phyloP scores from a whole-genome alignment of 2,329 filamentous ascomycete genomes.

The Simplicillium aogashimaense region DNA sequence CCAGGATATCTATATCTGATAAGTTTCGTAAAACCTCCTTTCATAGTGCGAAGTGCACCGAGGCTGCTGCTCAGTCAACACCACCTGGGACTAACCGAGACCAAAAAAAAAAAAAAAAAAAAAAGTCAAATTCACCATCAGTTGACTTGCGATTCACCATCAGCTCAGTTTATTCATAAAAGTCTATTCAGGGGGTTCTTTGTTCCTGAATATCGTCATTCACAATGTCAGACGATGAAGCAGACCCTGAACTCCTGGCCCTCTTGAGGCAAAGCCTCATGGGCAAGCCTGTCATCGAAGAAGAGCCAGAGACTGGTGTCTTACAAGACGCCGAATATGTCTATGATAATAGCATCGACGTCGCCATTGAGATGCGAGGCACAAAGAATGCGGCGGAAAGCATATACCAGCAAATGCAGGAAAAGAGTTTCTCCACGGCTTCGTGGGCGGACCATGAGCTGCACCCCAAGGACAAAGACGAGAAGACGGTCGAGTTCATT shows the following conservation, averaged over 20 bases:
- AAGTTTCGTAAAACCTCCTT: background rate
- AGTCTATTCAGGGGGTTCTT: background rate
- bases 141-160: background rate
- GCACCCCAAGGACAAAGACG: slow-evolving; percentile 76
- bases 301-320: slow-evolving; percentile 69
- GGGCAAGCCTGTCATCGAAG: slow-evolving; percentile 41
- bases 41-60: background rate
- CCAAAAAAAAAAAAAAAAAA: no score
- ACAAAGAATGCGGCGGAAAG: slow-evolving; percentile 73
- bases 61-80: no score
- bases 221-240: slow-evolving; percentile 83
- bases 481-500: slow-evolving; percentile 77
- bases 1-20: background rate
- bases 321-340: slow-evolving; percentile 76
- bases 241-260: slow-evolving; percentile 77
- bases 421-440: slow-evolving; percentile 71
- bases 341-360: slow-evolving; percentile 87
- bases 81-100: no score
- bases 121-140: no score
- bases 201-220: background rate
- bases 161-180: background rate
- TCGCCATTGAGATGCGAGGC: slow-evolving; percentile 73
- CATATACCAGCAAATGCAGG: slow-evolving; percentile 75
- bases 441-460: slow-evolving; percentile 84
- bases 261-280: slow-evolving; percentile 74